phyloP scores from a whole-genome alignment of 371 early-diverging fungal species.

The Phascolomyces articulosus region DNA sequence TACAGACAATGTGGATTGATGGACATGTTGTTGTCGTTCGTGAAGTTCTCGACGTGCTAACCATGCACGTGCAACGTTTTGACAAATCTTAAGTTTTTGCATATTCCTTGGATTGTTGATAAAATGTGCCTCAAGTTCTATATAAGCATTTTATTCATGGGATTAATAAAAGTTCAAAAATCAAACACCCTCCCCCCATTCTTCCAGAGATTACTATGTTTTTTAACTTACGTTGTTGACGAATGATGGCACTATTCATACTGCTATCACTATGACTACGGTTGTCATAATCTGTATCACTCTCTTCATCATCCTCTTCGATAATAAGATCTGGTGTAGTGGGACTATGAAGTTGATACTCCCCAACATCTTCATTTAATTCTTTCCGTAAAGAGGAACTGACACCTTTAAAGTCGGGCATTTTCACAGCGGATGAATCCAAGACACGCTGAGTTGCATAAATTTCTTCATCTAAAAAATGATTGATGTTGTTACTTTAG shows the following conservation, averaged over 20 bases:
- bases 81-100: slow-evolving; percentile 50
- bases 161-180: too few species aligned
- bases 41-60: slow-evolving; percentile 52
- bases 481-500: too few species aligned
- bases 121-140: slow-evolving; percentile 27
- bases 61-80: slow-evolving; percentile 60
- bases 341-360: slow-evolving; percentile 11
- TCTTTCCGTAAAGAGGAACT: slow-evolving; percentile 72
- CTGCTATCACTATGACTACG: background rate
- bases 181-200: too few species aligned
- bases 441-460: slow-evolving; percentile 82
- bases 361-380: slow-evolving; percentile 46
- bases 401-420: slow-evolving; percentile 87
- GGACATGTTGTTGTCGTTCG: slow-evolving; percentile 32
- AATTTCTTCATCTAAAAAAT: slow-evolving; percentile 80
- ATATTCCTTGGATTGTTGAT: slow-evolving; percentile 24
- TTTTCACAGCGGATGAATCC: slow-evolving; percentile 74
- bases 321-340: slow-evolving; percentile 51
- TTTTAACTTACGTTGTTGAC: slow-evolving; percentile 9
- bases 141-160: too few species aligned
- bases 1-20: slow-evolving; percentile 24
- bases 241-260: background rate
- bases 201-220: background rate
- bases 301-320: slow-evolving; percentile 45
- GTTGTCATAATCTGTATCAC: slow-evolving; percentile 32